Evolutionary conservation across 78 protist genomes (phyloP).

Genomic region (Cyanophora paradoxa): DNA sequence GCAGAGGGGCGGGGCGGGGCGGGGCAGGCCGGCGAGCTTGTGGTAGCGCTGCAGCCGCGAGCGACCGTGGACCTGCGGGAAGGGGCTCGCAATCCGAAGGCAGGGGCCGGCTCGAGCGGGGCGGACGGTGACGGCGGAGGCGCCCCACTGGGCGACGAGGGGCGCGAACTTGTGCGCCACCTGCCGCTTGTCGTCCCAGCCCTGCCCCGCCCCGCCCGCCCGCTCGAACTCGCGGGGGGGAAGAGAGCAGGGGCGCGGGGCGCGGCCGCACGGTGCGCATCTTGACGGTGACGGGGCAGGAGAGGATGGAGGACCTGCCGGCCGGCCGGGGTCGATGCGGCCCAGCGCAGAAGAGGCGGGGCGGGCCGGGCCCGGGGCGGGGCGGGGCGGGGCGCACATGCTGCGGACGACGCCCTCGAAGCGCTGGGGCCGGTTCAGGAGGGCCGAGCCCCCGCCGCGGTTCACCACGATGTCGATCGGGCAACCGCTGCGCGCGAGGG

Average conservation of each 20-base stretch:
- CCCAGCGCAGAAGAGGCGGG: conserved; percentile 10
- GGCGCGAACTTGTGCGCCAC: conserved; percentile 64
- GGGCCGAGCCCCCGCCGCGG: not conserved
- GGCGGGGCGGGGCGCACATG: conserved; percentile 57
- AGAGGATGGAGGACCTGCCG: not conserved
- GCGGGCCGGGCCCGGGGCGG: conserved; percentile 14
- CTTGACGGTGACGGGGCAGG: conserved; percentile 75
- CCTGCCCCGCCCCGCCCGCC: not conserved
- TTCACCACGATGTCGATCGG: conserved; percentile 82
- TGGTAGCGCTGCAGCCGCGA: conserved; percentile 86
- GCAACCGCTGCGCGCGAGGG: too few relatives aligned
- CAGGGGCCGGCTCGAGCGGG: too few relatives aligned
- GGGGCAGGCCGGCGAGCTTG: too few relatives aligned
- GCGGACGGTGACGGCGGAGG: conserved; percentile 58
- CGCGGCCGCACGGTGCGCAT: conserved; percentile 64
- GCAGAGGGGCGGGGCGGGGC: too few relatives aligned
- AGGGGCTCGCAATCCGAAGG: too few relatives aligned
- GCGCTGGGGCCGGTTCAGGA: not conserved
- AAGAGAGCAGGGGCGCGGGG: not conserved
- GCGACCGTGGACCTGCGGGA: too few relatives aligned
- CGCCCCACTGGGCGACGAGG: conserved; percentile 63
- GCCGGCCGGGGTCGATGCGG: too few relatives aligned
- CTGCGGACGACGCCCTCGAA: too few relatives aligned
- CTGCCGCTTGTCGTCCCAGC: conserved; percentile 9
- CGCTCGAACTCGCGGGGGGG: not conserved